Evolutionary conservation across 2,329 filamentous ascomycete species (phyloP).

Genomic region (Tolypocladium tundrense): DNA sequence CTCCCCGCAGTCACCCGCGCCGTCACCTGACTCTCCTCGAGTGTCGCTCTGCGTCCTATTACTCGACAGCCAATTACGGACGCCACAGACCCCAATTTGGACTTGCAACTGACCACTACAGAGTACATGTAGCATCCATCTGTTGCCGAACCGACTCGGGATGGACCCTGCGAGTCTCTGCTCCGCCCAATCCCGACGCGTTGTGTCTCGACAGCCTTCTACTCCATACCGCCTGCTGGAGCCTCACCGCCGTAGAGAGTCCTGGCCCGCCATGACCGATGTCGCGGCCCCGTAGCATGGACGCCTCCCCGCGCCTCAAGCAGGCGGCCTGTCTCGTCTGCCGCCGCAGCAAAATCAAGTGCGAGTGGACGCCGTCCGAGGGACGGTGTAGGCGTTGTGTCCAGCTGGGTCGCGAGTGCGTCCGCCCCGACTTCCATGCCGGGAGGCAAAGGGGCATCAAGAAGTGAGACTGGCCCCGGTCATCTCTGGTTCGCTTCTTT

Average conservation of each 20-base stretch:
- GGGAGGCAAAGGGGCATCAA: conserved; percentile 68
- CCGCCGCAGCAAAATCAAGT: conserved; percentile 58
- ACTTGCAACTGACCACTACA: no score
- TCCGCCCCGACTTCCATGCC: conserved; percentile 63
- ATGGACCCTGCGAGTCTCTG: background rate
- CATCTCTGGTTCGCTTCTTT: background rate
- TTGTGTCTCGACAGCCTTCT: background rate
- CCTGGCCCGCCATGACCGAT: background rate
- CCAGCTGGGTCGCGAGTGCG: conserved; percentile 48
- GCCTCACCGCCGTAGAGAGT: background rate
- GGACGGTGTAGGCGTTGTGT: conserved; percentile 50
- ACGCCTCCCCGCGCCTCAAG: conserved; percentile 17
- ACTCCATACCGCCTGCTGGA: background rate
- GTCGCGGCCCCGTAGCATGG: background rate
- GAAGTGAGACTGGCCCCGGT: conserved; percentile 39
- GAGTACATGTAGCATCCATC: background rate
- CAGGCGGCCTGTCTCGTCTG: conserved; percentile 53
- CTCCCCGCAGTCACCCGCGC: background rate
- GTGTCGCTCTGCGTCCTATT: no score
- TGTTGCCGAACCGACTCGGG: background rate
- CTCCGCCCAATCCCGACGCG: background rate
- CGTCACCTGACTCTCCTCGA: background rate
- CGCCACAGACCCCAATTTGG: no score
- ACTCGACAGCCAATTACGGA: no score
- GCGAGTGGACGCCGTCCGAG: conserved; percentile 43